A percentile compares a stretch with the other conserved stretches of the same genome.
Conservation (phyloP, 2,329 filamentous ascomycete genomes). For the Didymella arachidicola region DNA sequence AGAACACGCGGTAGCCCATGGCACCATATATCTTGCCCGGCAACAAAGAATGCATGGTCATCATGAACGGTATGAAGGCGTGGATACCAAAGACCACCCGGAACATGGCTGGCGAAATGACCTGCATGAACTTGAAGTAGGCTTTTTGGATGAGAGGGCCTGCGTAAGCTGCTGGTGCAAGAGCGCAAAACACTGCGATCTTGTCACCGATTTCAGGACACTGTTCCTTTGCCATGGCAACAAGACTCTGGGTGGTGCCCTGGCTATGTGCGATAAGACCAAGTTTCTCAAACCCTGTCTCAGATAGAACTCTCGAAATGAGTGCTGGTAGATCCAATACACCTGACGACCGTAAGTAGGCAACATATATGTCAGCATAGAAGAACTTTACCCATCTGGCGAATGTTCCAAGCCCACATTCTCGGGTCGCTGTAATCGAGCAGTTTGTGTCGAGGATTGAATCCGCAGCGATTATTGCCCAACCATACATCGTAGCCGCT, state of each 20-base stretch:
- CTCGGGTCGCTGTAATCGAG: conserved; percentile 79
- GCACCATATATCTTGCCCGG: conserved; percentile 75
- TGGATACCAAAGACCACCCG: conserved; percentile 88
- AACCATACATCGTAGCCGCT: conserved; percentile 95
- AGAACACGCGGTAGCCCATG: conserved; percentile 88
- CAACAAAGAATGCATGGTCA: conserved; percentile 76
- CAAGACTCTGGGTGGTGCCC: conserved; percentile 86
- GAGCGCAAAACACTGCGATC: conserved; percentile 87
- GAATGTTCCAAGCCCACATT: conserved; percentile 97
- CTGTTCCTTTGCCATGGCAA: conserved; percentile 89
- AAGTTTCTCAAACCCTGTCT: conserved; percentile 84
- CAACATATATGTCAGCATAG: no score
- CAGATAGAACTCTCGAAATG: conserved; percentile 76
- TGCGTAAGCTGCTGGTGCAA: conserved; percentile 90
- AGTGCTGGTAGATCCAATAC: conserved; percentile 86
- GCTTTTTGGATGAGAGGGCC: conserved; percentile 84
- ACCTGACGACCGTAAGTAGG: no score
- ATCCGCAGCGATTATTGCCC: conserved; percentile 91
- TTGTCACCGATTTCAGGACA: conserved; percentile 82
- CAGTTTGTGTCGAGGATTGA: conserved; percentile 76
- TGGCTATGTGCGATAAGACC: conserved; percentile 88
- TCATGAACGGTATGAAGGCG: conserved; percentile 93
- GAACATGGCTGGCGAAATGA: conserved; percentile 79
- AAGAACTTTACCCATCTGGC: conserved; percentile 74
- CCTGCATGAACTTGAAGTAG: conserved; percentile 90